Evolutionary conservation across 257 asterid genomes (phyloP).

Genomic region (Ilex asprella): DNA sequence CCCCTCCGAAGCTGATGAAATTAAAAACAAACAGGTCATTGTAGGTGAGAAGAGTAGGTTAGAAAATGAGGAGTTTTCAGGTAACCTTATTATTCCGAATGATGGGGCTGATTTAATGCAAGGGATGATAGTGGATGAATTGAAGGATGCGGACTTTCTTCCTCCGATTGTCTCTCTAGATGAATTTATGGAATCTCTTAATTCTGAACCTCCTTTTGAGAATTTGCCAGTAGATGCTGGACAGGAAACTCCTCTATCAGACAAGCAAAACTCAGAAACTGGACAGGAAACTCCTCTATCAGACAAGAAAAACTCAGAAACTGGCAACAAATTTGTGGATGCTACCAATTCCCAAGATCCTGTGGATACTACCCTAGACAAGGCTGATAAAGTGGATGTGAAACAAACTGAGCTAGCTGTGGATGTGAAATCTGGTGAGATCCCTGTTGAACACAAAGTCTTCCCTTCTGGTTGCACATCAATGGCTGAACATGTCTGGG

Average conservation of each 20-base stretch:
- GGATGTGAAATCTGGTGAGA: conserved; percentile 18
- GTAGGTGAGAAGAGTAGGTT: conserved; percentile 31
- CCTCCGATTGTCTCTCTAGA: conserved; percentile 92
- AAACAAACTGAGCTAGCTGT: conserved; percentile 16
- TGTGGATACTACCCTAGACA: conserved; percentile 28
- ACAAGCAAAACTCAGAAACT: conserved; percentile 33
- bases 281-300: conserved; percentile 18
- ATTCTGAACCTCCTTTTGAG: conserved; percentile 90
- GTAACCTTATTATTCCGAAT: conserved; percentile 66
- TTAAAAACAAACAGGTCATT: conserved; percentile 32
- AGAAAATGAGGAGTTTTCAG: conserved; percentile 50
- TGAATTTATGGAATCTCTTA: conserved; percentile 96
- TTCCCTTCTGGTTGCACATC: conserved; percentile 20
- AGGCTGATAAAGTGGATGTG: conserved; percentile 24
- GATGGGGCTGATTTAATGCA: conserved; percentile 95
- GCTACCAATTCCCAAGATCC: conserved; percentile 33
- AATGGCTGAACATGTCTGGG: conserved; percentile 49
- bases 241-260: conserved; percentile 19
- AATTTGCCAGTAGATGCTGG: conserved; percentile 45
- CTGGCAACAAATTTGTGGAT: conserved; percentile 19
- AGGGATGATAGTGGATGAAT: conserved; percentile 89
- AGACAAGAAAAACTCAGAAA: conserved; percentile 35
- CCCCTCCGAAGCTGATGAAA: conserved; percentile 35
- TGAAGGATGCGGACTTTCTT: conserved; percentile 72
- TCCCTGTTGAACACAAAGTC: conserved; percentile 27